phyloP scores from a whole-genome alignment of 106 monocot genomes.

The Hemerocallis citrina region DNA sequence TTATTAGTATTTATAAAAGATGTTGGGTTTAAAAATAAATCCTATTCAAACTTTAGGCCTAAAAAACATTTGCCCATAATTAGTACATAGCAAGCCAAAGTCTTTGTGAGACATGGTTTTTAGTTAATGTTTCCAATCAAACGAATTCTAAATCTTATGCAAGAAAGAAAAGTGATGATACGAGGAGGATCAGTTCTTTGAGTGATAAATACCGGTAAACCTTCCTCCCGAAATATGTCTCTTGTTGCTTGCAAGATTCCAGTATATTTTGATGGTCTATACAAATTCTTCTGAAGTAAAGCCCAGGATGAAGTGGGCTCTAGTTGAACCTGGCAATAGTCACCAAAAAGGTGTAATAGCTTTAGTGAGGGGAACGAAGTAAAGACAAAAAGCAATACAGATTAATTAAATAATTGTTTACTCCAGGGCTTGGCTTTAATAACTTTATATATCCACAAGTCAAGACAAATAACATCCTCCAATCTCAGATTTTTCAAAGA shows the following conservation, averaged over 20 bases:
- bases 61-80: too few relatives aligned
- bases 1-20: too few relatives aligned
- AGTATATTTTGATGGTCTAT: constrained; percentile 76
- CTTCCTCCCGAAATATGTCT: constrained; percentile 87
- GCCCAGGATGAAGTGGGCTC: constrained; percentile 84
- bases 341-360: background rate
- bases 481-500: too few relatives aligned
- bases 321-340: constrained; percentile 67
- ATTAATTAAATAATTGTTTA: too few relatives aligned
- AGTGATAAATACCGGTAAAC: constrained; percentile 46
- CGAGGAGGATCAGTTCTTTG: constrained; percentile 1
- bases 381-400: background rate
- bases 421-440: too few relatives aligned
- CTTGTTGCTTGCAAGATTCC: constrained; percentile 82
- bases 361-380: background rate
- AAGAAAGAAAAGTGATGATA: background rate
- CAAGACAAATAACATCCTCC: too few relatives aligned
- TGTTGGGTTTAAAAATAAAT: too few relatives aligned
- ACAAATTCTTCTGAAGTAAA: constrained; percentile 35
- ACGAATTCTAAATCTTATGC: background rate
- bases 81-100: too few relatives aligned
- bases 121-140: background rate
- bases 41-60: too few relatives aligned
- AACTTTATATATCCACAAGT: too few relatives aligned
- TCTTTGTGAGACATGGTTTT: too few relatives aligned